Conservation (phyloP, 2,329 filamentous ascomycete species). For the Trichoderma sp. region DNA sequence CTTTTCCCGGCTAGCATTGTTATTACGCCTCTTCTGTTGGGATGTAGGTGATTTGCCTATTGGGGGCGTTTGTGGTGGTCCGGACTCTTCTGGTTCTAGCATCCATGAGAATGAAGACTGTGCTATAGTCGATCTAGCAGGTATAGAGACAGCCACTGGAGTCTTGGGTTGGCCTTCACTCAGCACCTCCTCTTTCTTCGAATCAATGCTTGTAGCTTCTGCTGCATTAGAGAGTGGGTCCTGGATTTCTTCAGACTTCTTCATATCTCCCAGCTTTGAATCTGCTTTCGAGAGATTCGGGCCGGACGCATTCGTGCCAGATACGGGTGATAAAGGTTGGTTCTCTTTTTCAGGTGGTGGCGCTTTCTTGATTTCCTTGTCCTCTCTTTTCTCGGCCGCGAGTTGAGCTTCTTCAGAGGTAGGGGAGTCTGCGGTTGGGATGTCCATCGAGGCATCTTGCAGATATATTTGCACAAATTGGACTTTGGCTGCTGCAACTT, state of each 20-base stretch:
- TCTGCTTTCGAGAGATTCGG: not conserved
- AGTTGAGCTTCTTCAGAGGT: not conserved
- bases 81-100: constrained; percentile 57
- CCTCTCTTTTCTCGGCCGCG: not conserved
- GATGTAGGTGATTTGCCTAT: constrained; percentile 33
- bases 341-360: not conserved
- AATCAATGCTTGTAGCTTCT: not conserved
- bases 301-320: not conserved
- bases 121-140: constrained; percentile 64
- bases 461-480: constrained; percentile 63
- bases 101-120: constrained; percentile 80
- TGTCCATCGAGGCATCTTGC: constrained; percentile 55
- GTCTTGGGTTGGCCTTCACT: not conserved
- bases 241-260: not conserved
- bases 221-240: not conserved
- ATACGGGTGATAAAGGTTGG: not conserved
- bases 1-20: constrained; percentile 50
- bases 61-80: constrained; percentile 26
- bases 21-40: constrained; percentile 41
- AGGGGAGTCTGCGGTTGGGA: constrained; percentile 33
- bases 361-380: not conserved
- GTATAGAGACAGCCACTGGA: constrained; percentile 44
- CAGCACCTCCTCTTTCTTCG: not conserved
- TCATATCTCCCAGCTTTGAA: not conserved
- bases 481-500: constrained; percentile 60